These are phyloP conservation scores for Cercophora newfieldiana DNA, from an alignment of 495 filamentous ascomycete species.

Conservation along the genomic window DNA sequence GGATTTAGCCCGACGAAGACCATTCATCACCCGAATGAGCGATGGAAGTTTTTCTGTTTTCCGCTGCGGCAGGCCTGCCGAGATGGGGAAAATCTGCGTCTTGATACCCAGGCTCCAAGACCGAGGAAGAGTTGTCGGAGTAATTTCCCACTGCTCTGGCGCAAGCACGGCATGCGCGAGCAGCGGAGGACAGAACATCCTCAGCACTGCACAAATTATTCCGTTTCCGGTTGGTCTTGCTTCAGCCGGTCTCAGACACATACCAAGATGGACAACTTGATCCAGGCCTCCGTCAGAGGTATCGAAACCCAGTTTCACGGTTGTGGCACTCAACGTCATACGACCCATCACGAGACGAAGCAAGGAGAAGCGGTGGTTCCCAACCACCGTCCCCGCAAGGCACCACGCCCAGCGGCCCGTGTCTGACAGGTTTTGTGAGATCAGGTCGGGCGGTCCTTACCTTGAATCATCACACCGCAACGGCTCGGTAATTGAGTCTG, in stretches of 20 bases:
- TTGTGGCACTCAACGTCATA: background rate
- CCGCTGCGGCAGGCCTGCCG: background rate
- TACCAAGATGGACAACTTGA: background rate
- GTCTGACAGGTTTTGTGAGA: background rate
- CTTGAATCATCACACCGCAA: background rate
- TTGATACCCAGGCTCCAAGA: background rate
- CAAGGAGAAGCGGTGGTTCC: background rate
- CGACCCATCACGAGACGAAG: background rate
- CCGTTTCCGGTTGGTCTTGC: background rate
- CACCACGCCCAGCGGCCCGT: background rate
- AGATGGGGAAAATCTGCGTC: background rate
- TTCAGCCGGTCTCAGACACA: background rate
- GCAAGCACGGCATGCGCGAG: background rate
- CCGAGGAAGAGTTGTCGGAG: background rate
- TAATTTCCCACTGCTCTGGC: background rate
- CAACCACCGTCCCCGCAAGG: background rate
- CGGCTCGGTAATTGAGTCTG: slow-evolving; percentile 3
- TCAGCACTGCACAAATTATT: background rate
- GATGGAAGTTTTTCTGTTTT: background rate
- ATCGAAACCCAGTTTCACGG: background rate
- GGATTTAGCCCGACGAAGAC: background rate
- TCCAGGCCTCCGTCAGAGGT: background rate
- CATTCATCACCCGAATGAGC: background rate
- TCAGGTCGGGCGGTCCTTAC: background rate
- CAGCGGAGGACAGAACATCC: background rate